Evolutionary conservation across 352 stramenopile genomes (phyloP), one percentile per base, ranked within the genome.

Genomic region (Paralagenidium karlingii): DNA sequence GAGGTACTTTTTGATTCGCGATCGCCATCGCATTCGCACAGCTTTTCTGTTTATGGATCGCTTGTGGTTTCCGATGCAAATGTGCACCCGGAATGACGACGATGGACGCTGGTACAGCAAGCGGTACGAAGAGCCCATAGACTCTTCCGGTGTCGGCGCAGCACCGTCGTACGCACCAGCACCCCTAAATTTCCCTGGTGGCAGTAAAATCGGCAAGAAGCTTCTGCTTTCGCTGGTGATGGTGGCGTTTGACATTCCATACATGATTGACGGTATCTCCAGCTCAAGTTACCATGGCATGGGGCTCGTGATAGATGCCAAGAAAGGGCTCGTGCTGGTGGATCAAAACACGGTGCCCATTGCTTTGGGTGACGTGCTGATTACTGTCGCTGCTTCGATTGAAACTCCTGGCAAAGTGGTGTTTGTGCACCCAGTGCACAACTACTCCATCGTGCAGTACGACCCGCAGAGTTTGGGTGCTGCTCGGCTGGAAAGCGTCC

Each of bases 341-440:
- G 87, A 96, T 50, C 79, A 93, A 38, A 96, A 93, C 50, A 96
- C 87, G 0, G 83, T 95, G 16, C 80, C 82, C 4, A 91, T 87
- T 28, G 73, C 81, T 0, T 53, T 94, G 6, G 80, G 81, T 16
- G 82, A 95, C 34, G 73, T 91, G 36, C 50, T 85, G 16, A 70
- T 96, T 34, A 92, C 84, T 2, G 79, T 96, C 34, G 82, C 78
- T 11, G 85, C 81, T 27, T 89, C 68, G 0, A 68, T 95, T 22
- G 83, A 96, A 53, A 61, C 94, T 12, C 69, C 77, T 0, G 83
- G 69, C 4, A 85, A 81, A 44, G 71, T 94, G 1, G 64, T 94
- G 11, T 95, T 96, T 43, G 77, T 94, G 15, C 87, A 96, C 45
- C 87, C 87, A n/a, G 62, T 93, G 10, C 80, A 96, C 60, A 96